Conservation (phyloP, 176 grass and related monocot species). For the Cenchrus americanus region DNA sequence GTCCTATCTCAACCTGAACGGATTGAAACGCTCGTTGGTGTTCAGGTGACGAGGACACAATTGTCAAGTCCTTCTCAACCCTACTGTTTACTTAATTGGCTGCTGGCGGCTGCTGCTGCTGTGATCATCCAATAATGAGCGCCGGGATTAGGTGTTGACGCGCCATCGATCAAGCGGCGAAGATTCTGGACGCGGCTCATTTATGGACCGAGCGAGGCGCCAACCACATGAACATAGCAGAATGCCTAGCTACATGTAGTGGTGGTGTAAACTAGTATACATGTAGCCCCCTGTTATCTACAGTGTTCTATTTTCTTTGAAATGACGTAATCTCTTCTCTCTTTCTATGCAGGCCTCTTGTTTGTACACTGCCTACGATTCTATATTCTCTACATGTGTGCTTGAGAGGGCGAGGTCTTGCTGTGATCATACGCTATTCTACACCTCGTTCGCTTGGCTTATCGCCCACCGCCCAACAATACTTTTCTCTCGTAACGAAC, state of each 20-base stretch:
- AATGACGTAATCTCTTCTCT: neutral
- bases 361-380: slow-evolving; percentile 7
- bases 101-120: neutral
- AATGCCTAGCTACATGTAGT: neutral
- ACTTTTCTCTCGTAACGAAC: no score
- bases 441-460: no score
- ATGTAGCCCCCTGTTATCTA: neutral
- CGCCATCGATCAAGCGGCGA: slow-evolving; percentile 53
- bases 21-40: neutral
- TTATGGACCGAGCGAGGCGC: slow-evolving; percentile 24
- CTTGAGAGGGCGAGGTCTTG: neutral
- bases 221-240: slow-evolving; percentile 9
- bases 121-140: slow-evolving; percentile 19
- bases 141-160: slow-evolving; percentile 54
- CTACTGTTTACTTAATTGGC: no score
- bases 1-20: neutral
- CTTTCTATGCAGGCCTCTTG: neutral
- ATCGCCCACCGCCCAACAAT: no score
- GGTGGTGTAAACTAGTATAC: slow-evolving; percentile 13
- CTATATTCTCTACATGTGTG: neutral
- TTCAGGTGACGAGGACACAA: slow-evolving; percentile 7
- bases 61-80: neutral
- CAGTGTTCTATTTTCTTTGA: slow-evolving; percentile 1
- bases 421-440: neutral
- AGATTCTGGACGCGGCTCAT: slow-evolving; percentile 53